These are phyloP conservation scores for Russula olivacea DNA, from an alignment of 768 basidiomycete genomes.

Conservation along the genomic window DNA sequence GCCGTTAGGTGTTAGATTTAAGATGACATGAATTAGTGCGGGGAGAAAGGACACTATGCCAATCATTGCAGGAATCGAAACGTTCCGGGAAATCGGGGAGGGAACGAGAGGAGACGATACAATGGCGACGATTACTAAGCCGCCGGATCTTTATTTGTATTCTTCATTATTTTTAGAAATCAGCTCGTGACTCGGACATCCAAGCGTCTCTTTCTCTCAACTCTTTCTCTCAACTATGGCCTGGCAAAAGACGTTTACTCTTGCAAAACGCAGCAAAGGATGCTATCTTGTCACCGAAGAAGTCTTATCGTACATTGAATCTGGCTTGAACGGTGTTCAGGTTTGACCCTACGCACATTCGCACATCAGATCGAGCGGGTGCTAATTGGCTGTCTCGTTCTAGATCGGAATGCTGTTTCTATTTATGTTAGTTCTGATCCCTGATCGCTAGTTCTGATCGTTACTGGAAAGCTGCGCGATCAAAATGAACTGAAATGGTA, in stretches of 20 bases:
- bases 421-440: slow-evolving; percentile 59
- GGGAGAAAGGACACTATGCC: slow-evolving; percentile 91
- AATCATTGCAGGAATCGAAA: slow-evolving; percentile 90
- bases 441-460: slow-evolving; percentile 37
- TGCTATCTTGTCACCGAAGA: slow-evolving; percentile 84
- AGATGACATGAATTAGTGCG: slow-evolving; percentile 49
- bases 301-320: slow-evolving; percentile 56
- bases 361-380: neutral
- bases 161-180: no score
- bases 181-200: no score
- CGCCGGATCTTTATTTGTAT: neutral
- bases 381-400: neutral
- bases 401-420: slow-evolving; percentile 85
- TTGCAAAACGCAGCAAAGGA: slow-evolving; percentile 50
- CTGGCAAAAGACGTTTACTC: slow-evolving; percentile 82
- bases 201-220: no score
- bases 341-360: slow-evolving; percentile 33
- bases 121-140: slow-evolving; percentile 27
- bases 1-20: slow-evolving; percentile 8
- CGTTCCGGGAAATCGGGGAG: slow-evolving; percentile 87
- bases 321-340: slow-evolving; percentile 63
- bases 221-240: slow-evolving; percentile 48
- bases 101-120: slow-evolving; percentile 47
- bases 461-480: neutral
- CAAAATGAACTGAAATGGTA: neutral